Conservation (phyloP, 228 moss, liverwort and hornwort genomes). For the Sphagnum magellanicum region DNA sequence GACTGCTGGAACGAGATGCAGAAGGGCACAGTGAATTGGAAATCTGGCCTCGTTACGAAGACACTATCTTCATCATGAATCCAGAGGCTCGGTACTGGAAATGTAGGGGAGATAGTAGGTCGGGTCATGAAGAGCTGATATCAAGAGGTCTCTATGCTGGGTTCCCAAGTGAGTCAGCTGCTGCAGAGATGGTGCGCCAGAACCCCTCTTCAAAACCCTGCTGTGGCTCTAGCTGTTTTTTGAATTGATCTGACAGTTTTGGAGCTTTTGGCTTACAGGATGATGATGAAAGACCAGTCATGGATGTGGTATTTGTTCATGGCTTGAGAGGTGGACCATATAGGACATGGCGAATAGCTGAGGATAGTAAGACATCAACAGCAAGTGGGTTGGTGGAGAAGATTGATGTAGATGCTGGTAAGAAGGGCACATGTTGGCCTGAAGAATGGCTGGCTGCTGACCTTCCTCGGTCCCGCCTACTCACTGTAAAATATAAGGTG, state of each 20-base stretch:
- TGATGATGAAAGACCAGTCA: conserved; percentile 52
- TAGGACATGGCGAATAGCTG: conserved; percentile 96
- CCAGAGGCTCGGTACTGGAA: conserved; percentile 65
- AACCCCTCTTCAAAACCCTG: too few species aligned
- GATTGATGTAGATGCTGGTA: conserved; percentile 83
- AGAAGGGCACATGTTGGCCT: conserved; percentile 96
- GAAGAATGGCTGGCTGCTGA: conserved; percentile 85
- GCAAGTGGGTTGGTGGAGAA: conserved; percentile 73
- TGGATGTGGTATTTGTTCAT: conserved; percentile 98
- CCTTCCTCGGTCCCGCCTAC: conserved; percentile 76
- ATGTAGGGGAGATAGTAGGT: conserved; percentile 19
- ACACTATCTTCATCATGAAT: conserved; percentile 76
- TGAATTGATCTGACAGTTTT: too few species aligned
- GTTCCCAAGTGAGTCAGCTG: neutral
- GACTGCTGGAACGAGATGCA: conserved; percentile 18
- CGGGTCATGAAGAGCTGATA: neutral
- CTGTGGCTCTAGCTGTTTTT: too few species aligned
- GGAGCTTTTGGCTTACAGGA: conserved; percentile 21
- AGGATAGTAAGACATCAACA: conserved; percentile 65
- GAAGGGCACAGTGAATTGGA: conserved; percentile 15
- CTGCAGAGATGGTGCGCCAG: neutral
- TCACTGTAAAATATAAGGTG: conserved; percentile 97
- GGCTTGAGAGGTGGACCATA: conserved; percentile 95
- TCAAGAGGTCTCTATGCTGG: neutral
- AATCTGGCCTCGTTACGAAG: conserved; percentile 86